Base-by-base conservation (phyloP, 2,329 filamentous ascomycete genomes). In the Aaosphaeria pasadenensis region DNA sequence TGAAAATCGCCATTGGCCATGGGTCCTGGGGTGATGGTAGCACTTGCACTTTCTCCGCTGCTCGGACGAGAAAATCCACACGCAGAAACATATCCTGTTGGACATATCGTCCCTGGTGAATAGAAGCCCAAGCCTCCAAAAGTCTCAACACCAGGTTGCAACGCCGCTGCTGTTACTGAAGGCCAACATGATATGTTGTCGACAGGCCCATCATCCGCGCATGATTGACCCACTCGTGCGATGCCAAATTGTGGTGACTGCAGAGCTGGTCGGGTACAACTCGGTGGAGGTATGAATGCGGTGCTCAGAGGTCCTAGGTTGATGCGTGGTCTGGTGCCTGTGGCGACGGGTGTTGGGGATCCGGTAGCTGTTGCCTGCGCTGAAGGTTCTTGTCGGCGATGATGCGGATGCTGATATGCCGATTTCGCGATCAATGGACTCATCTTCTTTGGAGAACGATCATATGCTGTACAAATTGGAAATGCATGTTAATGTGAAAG, bases 121-220 rank as follows among this genome's bases (percentile, higher is more conserved):
- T 61, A 61, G 49, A 57, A 58, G 6, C 58, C 58, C 31, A 58
- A 36, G 6, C 53, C 53, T 5, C 36, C 45, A n/a, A 51, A 11
- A 49, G 47, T 7, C 43, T 28, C 29, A 46, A 24, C 17, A 24
- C 17, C 17, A 24, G 17, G 17, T 24, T 5, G 6, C 11, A 5
- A 17, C 33, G 5, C 51, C 17, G 43, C 47, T 2, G 28, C 42
- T 4, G 55, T 58, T 31, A 53, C 53, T 40, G 43, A 36, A 11
- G 58, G 58, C 55, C 55, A 59, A 40, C 58, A 59, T 32, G 41
- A 42, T 11, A 51, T 48, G 24, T 54, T 50, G 36, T 61, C 56
- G 45, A 45, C 44, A 6, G 55, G 47, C 11, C 35, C 30, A 13
- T 43, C 49, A 7, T 31, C 24, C 11, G 43, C 24, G 44, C 58